These are phyloP conservation scores for Pichia sp. DNA, from an alignment of 1,139 yeast genomes.

Conservation along the genomic window DNA sequence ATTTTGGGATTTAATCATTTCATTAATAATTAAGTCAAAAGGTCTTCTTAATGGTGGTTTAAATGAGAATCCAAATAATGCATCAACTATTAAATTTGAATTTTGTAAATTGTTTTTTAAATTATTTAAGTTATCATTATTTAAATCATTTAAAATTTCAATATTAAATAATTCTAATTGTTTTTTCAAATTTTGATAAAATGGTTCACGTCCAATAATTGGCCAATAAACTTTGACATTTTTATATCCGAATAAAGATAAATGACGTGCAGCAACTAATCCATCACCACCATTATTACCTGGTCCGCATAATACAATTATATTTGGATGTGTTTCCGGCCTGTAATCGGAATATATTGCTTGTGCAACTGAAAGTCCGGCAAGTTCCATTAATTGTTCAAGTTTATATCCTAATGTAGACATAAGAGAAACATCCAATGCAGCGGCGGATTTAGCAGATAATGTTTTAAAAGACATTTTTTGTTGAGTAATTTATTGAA, in stretches of 20 bases:
- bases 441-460: slow-evolving; percentile 67
- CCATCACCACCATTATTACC: slow-evolving; percentile 99
- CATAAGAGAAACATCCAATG: slow-evolving; percentile 82
- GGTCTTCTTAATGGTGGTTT: slow-evolving; percentile 84
- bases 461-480: slow-evolving; percentile 36
- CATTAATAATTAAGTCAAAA: slow-evolving; percentile 52
- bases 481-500: neutral
- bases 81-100: slow-evolving; percentile 57
- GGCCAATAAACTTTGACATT: slow-evolving; percentile 68
- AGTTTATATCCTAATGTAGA: slow-evolving; percentile 70
- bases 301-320: slow-evolving; percentile 81
- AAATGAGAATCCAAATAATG: slow-evolving; percentile 91
- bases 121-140: slow-evolving; percentile 20
- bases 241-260: slow-evolving; percentile 66
- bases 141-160: slow-evolving; percentile 3
- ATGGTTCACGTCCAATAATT: slow-evolving; percentile 42
- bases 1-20: too few relatives aligned
- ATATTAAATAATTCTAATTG: slow-evolving; percentile 59
- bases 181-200: slow-evolving; percentile 42
- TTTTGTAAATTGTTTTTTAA: slow-evolving; percentile 19
- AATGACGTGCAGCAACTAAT: slow-evolving; percentile 87
- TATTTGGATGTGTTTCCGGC: slow-evolving; percentile 38
- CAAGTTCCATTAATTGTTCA: slow-evolving; percentile 94
- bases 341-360: slow-evolving; percentile 67
- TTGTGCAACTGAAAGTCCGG: slow-evolving; percentile 91